Base-by-base conservation (phyloP, 768 basidiomycete genomes). In the Brasilioporus rufonigricans region DNA sequence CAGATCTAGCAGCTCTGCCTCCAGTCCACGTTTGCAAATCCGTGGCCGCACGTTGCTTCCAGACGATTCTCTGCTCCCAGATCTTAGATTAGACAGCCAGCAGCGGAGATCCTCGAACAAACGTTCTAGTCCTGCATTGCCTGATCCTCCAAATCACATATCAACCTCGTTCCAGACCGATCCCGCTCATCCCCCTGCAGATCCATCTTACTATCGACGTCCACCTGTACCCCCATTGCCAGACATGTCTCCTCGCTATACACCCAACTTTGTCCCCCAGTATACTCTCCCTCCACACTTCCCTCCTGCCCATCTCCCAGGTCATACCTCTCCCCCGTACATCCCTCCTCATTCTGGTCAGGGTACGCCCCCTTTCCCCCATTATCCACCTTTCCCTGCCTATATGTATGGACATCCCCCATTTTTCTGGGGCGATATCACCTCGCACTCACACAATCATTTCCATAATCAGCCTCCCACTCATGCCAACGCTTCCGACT, bases 1-100 rank as follows among this genome's bases (percentile, higher is more conserved):
- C 44, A 72, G 73, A 44, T 71, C 77, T 0, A 76, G 73, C 31
- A 81, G 79, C 61, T 67, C 74, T 19, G 75, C 77, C 5, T 81
- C 82, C 12, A 84, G 82, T 52, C 82, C 82, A 14, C 73, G 67
- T 41, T 47, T 74, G 14, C 66, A 67, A 53, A 48, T 73, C 36
- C 71, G 77, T 56, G 76, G 72, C 21, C 71, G 74, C 55, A 69
- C 76, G 18, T 61, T 82, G 41, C 77, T 76, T 0, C 71, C 64
- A 2, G 80, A 82, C 35, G 70, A 74, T n/a, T 12, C 58, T 40
- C 50, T 50, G 44, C 58, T 29, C 2, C 44, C 53, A 41, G 62
- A 69, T 52, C 50, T 61, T 40, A 58, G 62, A 64, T 68, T 65
- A 39, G 63, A 70, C 58, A 31, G 27, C 45, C 59, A 48, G 24